phyloP scores from a whole-genome alignment of 352 stramenopile species.

The Phytophthora sp. region DNA sequence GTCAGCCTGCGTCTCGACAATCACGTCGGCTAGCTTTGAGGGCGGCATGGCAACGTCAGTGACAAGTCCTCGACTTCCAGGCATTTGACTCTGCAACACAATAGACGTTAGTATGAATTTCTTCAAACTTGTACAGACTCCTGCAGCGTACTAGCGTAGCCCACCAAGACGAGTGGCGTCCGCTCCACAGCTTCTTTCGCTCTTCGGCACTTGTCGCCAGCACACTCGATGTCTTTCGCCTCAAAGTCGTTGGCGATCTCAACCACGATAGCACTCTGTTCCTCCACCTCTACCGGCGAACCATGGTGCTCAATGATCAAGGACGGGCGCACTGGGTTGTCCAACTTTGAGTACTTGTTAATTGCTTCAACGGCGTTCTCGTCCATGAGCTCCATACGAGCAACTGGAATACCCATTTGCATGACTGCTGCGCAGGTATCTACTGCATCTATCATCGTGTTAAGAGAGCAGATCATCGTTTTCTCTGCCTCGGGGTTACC shows the following conservation, averaged over 20 bases:
- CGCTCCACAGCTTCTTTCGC: slow-evolving; percentile 79
- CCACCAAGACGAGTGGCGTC: slow-evolving; percentile 83
- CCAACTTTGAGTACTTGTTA: slow-evolving; percentile 83
- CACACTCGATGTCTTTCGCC: slow-evolving; percentile 76
- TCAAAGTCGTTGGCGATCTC: slow-evolving; percentile 87
- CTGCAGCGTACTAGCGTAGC: slow-evolving; percentile 62
- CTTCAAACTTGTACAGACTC: neutral
- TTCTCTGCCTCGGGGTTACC: slow-evolving; percentile 89
- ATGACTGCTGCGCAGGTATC: slow-evolving; percentile 80
- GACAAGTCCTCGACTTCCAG: slow-evolving; percentile 78
- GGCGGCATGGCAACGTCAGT: slow-evolving; percentile 97
- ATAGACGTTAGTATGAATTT: neutral
- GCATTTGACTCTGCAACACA: slow-evolving; percentile 61
- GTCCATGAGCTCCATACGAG: slow-evolving; percentile 88
- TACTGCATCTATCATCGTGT: slow-evolving; percentile 82
- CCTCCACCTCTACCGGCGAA: slow-evolving; percentile 68
- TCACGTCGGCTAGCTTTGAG: slow-evolving; percentile 91
- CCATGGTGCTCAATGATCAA: slow-evolving; percentile 96
- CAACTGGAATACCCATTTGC: slow-evolving; percentile 88
- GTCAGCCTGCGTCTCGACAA: slow-evolving; percentile 92
- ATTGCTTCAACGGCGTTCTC: slow-evolving; percentile 71
- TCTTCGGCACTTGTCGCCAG: slow-evolving; percentile 71
- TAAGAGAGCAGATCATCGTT: slow-evolving; percentile 94
- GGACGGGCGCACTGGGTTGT: slow-evolving; percentile 80
- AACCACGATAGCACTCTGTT: slow-evolving; percentile 85